Conservation (phyloP, 768 basidiomycete species). For the Phaffia australis region DNA sequence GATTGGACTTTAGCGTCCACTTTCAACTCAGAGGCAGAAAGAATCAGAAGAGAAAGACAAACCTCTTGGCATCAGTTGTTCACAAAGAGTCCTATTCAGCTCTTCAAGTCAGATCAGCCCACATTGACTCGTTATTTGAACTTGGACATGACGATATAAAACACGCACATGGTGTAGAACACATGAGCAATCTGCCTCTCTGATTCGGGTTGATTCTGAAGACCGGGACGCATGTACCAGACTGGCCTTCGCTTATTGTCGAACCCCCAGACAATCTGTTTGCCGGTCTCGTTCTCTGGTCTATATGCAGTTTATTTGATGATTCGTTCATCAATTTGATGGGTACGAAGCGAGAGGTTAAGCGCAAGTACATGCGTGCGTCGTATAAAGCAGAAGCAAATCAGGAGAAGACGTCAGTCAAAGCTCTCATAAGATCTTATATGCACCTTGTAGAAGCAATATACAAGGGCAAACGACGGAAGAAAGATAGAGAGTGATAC, state of each 20-base stretch:
- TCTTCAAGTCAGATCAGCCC: background rate
- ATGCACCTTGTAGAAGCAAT: background rate
- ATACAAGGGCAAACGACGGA: background rate
- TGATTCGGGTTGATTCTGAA: slow-evolving; percentile 2
- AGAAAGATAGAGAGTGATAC: background rate
- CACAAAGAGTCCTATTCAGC: background rate
- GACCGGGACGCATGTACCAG: slow-evolving; percentile 26
- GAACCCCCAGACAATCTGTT: slow-evolving; percentile 18
- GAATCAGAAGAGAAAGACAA: too few relatives aligned
- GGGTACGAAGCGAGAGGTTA: background rate
- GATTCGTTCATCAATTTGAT: too few relatives aligned
- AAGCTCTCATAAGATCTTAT: background rate
- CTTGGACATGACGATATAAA: background rate
- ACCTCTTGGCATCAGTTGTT: slow-evolving; percentile 6
- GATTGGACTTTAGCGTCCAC: too few relatives aligned
- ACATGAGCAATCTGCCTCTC: background rate
- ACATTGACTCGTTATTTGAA: background rate
- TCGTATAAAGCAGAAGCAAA: too few relatives aligned
- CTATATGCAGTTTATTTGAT: background rate
- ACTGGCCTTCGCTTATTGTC: slow-evolving; percentile 12
- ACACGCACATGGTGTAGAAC: slow-evolving; percentile 3
- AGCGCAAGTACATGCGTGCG: background rate
- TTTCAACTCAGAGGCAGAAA: too few relatives aligned
- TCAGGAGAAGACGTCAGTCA: background rate
- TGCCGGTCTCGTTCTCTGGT: slow-evolving; percentile 23